These are phyloP conservation scores for Astrocystis sublimbata DNA, from an alignment of 495 filamentous ascomycete genomes.

Conservation along the genomic window DNA sequence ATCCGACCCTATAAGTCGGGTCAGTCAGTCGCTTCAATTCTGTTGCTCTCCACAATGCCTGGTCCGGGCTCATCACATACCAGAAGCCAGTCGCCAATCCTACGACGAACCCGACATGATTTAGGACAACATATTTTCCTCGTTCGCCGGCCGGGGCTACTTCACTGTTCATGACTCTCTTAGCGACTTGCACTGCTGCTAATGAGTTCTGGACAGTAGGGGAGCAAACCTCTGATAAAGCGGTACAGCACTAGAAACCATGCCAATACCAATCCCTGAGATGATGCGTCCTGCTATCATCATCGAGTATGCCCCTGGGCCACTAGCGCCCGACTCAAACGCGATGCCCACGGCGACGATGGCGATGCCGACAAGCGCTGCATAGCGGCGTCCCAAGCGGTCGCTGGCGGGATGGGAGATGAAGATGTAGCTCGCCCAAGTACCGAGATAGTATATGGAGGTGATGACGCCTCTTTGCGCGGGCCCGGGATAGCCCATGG, in stretches of 20 bases:
- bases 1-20: conserved; percentile 40
- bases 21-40: background rate
- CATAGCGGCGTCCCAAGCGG: conserved; percentile 50
- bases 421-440: conserved; percentile 56
- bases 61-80: conserved; percentile 31
- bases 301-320: conserved; percentile 47
- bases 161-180: conserved; percentile 42
- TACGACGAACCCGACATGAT: conserved; percentile 57
- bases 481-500: conserved; percentile 45
- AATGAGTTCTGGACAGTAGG: background rate
- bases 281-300: conserved; percentile 55
- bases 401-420: conserved; percentile 51
- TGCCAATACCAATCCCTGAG: conserved; percentile 51
- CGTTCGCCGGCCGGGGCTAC: conserved; percentile 53
- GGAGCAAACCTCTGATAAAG: conserved; percentile 52
- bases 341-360: conserved; percentile 50
- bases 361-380: conserved; percentile 47
- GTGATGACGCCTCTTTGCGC: conserved; percentile 53
- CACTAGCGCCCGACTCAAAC: conserved; percentile 44
- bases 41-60: too few relatives aligned
- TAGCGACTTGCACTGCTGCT: background rate
- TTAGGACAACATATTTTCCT: conserved; percentile 57
- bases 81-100: conserved; percentile 56
- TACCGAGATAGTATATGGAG: conserved; percentile 59
- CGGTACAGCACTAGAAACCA: conserved; percentile 58